Conservation (phyloP, 2,329 filamentous ascomycete species). For the Trichoderma oligosporum region DNA sequence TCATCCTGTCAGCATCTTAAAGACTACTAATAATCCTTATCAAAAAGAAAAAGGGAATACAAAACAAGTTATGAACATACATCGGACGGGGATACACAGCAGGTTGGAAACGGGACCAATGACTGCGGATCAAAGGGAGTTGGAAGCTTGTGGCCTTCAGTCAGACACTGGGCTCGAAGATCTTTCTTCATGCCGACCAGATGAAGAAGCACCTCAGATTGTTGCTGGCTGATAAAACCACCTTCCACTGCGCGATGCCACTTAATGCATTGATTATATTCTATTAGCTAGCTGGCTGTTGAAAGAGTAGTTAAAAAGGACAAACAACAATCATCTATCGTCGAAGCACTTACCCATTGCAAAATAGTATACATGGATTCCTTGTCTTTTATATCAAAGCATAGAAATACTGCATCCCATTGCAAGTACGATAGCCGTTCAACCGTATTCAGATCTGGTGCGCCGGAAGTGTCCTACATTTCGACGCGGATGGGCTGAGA, state of each 20-base stretch:
- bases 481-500: constrained; percentile 31
- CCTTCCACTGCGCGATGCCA: constrained; percentile 30
- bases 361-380: constrained; percentile 34
- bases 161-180: constrained; percentile 21
- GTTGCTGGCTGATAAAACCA: constrained; percentile 28
- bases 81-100: constrained; percentile 32
- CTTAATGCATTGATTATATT: constrained; percentile 23
- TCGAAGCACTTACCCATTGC: constrained; percentile 35
- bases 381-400: constrained; percentile 38
- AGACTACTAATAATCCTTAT: too few species aligned
- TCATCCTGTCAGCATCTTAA: neutral
- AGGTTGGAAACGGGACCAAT: constrained; percentile 22
- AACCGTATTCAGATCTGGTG: constrained; percentile 36
- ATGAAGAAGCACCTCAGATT: constrained; percentile 28
- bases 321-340: too few species aligned
- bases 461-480: constrained; percentile 41
- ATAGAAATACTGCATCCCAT: constrained; percentile 39
- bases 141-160: constrained; percentile 17
- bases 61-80: constrained; percentile 24
- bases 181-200: constrained; percentile 38
- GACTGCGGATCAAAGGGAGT: neutral
- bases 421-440: constrained; percentile 34
- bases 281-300: neutral
- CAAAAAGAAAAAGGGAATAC: too few species aligned
- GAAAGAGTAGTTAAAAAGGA: neutral